These are phyloP conservation scores for Harringtonia lauricola DNA, from an alignment of 2,329 filamentous ascomycete genomes.

Conservation along the genomic window DNA sequence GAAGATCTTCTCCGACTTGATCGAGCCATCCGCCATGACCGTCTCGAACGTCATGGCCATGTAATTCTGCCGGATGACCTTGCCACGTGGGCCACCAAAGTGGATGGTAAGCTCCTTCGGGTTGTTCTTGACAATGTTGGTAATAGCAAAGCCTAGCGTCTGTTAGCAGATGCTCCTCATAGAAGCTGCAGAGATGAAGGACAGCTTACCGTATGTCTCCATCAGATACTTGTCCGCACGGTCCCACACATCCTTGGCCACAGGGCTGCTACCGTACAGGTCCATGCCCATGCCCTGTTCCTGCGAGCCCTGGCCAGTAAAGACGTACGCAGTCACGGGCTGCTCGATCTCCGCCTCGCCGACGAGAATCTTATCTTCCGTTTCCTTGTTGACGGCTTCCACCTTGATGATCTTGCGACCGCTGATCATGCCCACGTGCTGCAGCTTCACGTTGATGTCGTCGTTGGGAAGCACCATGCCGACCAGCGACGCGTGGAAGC, in stretches of 20 bases:
- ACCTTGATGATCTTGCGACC: conserved; percentile 99
- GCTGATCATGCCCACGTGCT: conserved; percentile 95
- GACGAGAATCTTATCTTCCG: conserved; percentile 88
- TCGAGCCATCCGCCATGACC: conserved; percentile 79
- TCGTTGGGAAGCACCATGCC: conserved; percentile 98
- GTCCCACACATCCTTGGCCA: conserved; percentile 97
- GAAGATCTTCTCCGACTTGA: conserved; percentile 99
- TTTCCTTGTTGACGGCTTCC: conserved; percentile 89
- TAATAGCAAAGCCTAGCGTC: conserved; percentile 73
- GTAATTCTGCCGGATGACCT: conserved; percentile 97
- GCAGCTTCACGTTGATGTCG: conserved; percentile 84
- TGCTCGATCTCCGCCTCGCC: conserved; percentile 97
- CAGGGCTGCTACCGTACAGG: conserved; percentile 82
- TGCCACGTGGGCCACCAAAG: conserved; percentile 92
- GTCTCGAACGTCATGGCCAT: conserved; percentile 99
- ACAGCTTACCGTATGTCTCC: conserved; percentile 81
- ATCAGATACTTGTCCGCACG: conserved; percentile 95
- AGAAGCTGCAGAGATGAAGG: neutral
- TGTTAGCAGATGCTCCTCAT: too few species aligned
- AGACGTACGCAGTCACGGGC: conserved; percentile 91
- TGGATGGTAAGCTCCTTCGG: conserved; percentile 97
- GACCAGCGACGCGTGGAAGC: conserved; percentile 93
- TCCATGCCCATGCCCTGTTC: conserved; percentile 99
- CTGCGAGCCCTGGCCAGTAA: conserved; percentile 96
- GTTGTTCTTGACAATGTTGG: conserved; percentile 98